Evolutionary conservation across 2,329 filamentous ascomycete genomes (phyloP).

Genomic region (Endoconidiophora laricicola): DNA sequence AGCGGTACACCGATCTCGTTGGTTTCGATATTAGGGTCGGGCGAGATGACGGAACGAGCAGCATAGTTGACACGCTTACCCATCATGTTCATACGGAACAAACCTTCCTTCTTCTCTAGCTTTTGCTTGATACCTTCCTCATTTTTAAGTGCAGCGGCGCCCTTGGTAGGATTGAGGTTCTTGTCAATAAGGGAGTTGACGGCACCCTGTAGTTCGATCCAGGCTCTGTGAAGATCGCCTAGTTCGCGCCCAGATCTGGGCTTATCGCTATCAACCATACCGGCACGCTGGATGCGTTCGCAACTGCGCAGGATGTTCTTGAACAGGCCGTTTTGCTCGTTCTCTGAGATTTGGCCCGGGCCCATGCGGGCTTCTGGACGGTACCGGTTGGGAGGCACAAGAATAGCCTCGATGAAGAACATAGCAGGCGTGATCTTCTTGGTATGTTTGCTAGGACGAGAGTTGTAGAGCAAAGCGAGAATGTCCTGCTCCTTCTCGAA

Average conservation of each 20-base stretch:
- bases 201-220: slow-evolving; percentile 68
- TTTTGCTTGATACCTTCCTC: slow-evolving; percentile 96
- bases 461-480: slow-evolving; percentile 68
- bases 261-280: neutral
- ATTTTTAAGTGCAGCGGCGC: slow-evolving; percentile 57
- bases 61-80: slow-evolving; percentile 98
- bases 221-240: slow-evolving; percentile 62
- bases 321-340: slow-evolving; percentile 75
- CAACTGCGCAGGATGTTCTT: slow-evolving; percentile 67
- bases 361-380: slow-evolving; percentile 75
- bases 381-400: slow-evolving; percentile 86
- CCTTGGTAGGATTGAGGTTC: slow-evolving; percentile 68
- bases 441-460: slow-evolving; percentile 44
- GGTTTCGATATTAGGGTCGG: slow-evolving; percentile 95
- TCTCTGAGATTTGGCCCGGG: slow-evolving; percentile 66
- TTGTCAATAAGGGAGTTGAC: slow-evolving; percentile 90
- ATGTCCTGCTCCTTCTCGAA: slow-evolving; percentile 82
- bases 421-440: slow-evolving; percentile 58
- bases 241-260: slow-evolving; percentile 34
- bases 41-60: slow-evolving; percentile 91
- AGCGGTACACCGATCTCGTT: slow-evolving; percentile 97
- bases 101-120: slow-evolving; percentile 93
- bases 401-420: slow-evolving; percentile 77
- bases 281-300: slow-evolving; percentile 26
- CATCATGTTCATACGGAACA: slow-evolving; percentile 99